Evolutionary conservation across 1,284 basidiomycete species (phyloP), one percentile per base, ranked within the genome.

Genomic region (Grifola frondosa): DNA sequence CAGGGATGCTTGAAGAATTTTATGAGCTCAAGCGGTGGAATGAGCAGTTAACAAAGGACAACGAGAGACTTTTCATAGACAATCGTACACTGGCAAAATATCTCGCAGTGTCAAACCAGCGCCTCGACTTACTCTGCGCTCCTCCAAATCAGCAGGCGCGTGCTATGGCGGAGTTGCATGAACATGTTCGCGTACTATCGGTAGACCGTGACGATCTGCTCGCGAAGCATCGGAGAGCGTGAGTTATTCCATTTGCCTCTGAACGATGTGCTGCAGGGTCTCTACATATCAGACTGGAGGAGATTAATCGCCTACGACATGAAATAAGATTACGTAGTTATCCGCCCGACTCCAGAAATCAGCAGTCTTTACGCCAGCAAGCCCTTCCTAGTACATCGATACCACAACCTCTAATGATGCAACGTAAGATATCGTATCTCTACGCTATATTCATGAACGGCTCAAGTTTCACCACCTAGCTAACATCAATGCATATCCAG

Each of bases 51-150:
- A 63, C 70, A 44, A 29, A 37, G 16, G 71, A 77, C 36, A 78
- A 77, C 41, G 50, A 66, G 40, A 75, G 69, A 52, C 63, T 83
- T 24, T 77, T 69, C 46, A 61, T 73, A 40, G 80, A 82, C 50
- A 82, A 82, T 50, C 59, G 37, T 17, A 53, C 40, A 13, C 49
- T 59, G 4, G 48, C 56, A 10, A 41, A 46, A 30, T 42, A 50
- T 33, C 48, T 57, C 11, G 37, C 44, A 10, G 37, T 42, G 39
- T 56, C 54, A 30, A 47, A 56, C 26, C 40, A 53, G 44, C 48
- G 46, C 22, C 32, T 58, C 25, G 30, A 40, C 5, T 21, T 44
- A n/a, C 37, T 50, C 19, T 16, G 36, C 20, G 31, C 30, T 6
- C 45, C 48, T 13, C 23, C 9, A 6, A 48, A 47, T 15, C 42